Evolutionary conservation across 495 filamentous ascomycete genomes (phyloP), one percentile per base, ranked within the genome.

Genomic region (Cercophora scortea): DNA sequence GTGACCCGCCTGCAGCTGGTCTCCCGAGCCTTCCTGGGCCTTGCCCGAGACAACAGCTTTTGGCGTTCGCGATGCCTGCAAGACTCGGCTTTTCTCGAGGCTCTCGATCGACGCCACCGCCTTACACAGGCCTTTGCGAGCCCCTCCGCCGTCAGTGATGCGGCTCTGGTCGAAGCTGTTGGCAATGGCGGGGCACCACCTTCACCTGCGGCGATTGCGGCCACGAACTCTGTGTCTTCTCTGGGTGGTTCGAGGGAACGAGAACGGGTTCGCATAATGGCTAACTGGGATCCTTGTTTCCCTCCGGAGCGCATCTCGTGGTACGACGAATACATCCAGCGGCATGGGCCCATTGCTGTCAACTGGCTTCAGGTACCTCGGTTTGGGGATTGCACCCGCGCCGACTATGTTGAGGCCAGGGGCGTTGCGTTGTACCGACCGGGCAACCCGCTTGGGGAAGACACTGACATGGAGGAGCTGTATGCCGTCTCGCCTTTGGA

Each of bases 261-360:
- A 61, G 61, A 79, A 75, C 69, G 80, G 71, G 54, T 67, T 16
- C 74, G 75, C 8, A 71, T 78, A 47, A 78, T 86, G 47, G 83
- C 82, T 6, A 87, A 86, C 55, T 95, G 90, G 90, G 89, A 96
- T 55, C 87, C 88, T 2, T 79, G 80, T 5, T 86, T 85, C 52
- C 82, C 85, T 12, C 68, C 71, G 11, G 85, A 88, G 63, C 70
- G 71, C 38, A 72, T 87, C 12, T 79, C 87, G 47, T 96, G 88
- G 84, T 96, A 94, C 58, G 80, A 85, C 47, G 90, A 96, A 67
- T 96, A 88, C 64, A 86, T 92, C 55, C 88, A 89, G 25, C 77
- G 90, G 18, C 79, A 93, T 71, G 89, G 80, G 0, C 84, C 87
- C 0, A 77, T 90, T 32, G 78, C 75, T 6, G 68, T 88, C 32